A percentile compares a stretch with the other conserved stretches of the same genome.
These are phyloP conservation scores for Chlamydomonas schloesseri DNA, from an alignment of 139 green algal genomes.

Conservation along the genomic window DNA sequence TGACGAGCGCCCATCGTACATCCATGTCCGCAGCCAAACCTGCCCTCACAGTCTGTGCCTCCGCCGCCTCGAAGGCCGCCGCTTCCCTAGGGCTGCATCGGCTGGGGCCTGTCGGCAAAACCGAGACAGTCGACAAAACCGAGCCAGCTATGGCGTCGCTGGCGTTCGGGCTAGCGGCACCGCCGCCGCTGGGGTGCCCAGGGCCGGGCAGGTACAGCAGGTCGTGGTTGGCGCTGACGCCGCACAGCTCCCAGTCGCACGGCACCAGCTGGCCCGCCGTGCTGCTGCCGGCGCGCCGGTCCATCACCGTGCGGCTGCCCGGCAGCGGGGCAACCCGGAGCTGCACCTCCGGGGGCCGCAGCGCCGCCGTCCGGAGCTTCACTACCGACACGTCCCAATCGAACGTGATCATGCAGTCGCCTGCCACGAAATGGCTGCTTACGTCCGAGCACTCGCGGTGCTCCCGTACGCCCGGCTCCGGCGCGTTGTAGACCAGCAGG, in stretches of 20 bases:
- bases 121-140: no score
- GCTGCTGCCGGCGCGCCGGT: neutral
- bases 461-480: neutral
- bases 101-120: no score
- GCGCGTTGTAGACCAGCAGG: constrained; percentile 18
- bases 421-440: neutral
- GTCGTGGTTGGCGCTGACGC: constrained; percentile 19
- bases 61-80: no score
- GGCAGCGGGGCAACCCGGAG: constrained; percentile 19
- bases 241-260: neutral
- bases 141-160: no score
- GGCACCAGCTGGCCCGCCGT: neutral
- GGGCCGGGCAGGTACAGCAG: neutral
- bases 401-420: constrained; percentile 8
- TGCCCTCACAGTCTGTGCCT: no score
- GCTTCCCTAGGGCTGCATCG: no score
- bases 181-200: neutral
- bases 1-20: no score
- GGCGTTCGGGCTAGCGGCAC: no score
- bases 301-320: neutral
- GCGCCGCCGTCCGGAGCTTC: neutral
- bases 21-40: no score
- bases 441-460: neutral
- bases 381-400: constrained; percentile 4
- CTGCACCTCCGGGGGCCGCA: neutral